Percentiles rank a stretch among this genome's conserved stretches.
These are phyloP conservation scores for Bolboschoenoplectus hybrid DNA, from an alignment of 202 grass and related monocot species.

Conservation along the genomic window DNA sequence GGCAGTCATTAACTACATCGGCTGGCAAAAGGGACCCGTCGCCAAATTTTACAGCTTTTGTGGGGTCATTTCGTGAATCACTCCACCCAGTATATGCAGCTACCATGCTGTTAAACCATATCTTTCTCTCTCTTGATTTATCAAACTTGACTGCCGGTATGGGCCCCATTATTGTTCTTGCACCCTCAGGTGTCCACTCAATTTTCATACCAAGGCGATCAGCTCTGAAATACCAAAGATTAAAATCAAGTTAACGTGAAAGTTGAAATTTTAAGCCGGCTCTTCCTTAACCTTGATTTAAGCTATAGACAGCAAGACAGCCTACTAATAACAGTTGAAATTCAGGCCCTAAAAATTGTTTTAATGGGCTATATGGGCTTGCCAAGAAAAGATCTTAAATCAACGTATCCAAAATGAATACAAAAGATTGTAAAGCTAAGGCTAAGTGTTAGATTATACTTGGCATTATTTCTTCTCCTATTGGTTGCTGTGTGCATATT, in stretches of 20 bases:
- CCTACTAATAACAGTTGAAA: neutral
- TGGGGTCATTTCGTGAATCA: constrained; percentile 80
- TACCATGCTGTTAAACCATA: constrained; percentile 99
- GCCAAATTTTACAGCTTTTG: constrained; percentile 78
- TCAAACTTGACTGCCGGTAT: constrained; percentile 75
- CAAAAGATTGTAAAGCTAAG: neutral
- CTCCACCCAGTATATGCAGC: constrained; percentile 96
- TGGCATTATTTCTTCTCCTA: neutral
- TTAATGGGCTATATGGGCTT: neutral
- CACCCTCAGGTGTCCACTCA: constrained; percentile 66
- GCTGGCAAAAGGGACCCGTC: constrained; percentile 66
- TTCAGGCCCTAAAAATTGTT: neutral
- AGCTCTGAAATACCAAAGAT: constrained; percentile 49
- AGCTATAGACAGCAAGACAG: neutral
- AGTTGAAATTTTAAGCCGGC: neutral
- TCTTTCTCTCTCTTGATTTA: constrained; percentile 55
- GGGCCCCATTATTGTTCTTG: constrained; percentile 86
- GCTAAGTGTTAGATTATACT: neutral
- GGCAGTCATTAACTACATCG: constrained; percentile 63
- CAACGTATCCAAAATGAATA: constrained; percentile 6
- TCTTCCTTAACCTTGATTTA: neutral
- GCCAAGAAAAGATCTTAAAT: neutral
- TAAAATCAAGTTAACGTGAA: neutral
- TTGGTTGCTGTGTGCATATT: neutral
- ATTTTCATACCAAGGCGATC: constrained; percentile 71